A percentile compares a stretch with the other conserved stretches of the same genome.
phyloP scores from a whole-genome alignment of 2,329 filamentous ascomycete genomes.

The Rugonectria rugulosa region DNA sequence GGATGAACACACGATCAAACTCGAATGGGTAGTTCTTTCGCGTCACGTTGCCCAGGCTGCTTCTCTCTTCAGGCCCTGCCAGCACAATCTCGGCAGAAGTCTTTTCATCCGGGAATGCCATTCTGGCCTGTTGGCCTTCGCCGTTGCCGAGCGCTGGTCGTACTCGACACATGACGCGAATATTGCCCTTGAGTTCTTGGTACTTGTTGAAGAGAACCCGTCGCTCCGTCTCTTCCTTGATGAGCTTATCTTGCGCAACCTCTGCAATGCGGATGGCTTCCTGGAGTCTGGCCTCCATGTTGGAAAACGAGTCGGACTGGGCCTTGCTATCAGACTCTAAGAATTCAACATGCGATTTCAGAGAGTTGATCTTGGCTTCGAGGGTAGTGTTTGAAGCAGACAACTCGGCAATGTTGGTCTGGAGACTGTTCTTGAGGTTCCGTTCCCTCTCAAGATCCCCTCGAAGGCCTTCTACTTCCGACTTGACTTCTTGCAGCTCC shows the following conservation, averaged over 20 bases:
- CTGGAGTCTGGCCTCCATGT: constrained; percentile 80
- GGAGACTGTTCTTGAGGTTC: constrained; percentile 61
- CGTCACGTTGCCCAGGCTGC: constrained; percentile 76
- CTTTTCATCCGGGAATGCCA: constrained; percentile 82
- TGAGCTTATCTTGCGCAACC: constrained; percentile 79
- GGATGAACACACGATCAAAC: constrained; percentile 92
- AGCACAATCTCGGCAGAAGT: constrained; percentile 89
- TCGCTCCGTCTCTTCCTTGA: constrained; percentile 89
- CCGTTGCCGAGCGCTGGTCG: constrained; percentile 71
- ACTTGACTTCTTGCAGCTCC: constrained; percentile 59
- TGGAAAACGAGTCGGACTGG: constrained; percentile 84
- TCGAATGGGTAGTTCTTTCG: constrained; percentile 85
- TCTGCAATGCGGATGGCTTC: constrained; percentile 76
- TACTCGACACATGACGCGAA: constrained; percentile 96
- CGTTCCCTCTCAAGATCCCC: constrained; percentile 69
- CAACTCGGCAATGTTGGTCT: constrained; percentile 63
- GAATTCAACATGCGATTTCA: constrained; percentile 85
- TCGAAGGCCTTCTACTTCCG: constrained; percentile 53
- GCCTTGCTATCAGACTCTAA: constrained; percentile 89
- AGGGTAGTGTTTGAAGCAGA: constrained; percentile 70
- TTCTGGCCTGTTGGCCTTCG: constrained; percentile 73
- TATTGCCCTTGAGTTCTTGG: constrained; percentile 97
- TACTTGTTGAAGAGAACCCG: constrained; percentile 97
- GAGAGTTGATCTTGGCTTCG: constrained; percentile 76
- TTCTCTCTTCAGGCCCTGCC: constrained; percentile 83